phyloP scores from a whole-genome alignment of 2,329 filamentous ascomycete genomes.

The Neofusicoccum sp. region DNA sequence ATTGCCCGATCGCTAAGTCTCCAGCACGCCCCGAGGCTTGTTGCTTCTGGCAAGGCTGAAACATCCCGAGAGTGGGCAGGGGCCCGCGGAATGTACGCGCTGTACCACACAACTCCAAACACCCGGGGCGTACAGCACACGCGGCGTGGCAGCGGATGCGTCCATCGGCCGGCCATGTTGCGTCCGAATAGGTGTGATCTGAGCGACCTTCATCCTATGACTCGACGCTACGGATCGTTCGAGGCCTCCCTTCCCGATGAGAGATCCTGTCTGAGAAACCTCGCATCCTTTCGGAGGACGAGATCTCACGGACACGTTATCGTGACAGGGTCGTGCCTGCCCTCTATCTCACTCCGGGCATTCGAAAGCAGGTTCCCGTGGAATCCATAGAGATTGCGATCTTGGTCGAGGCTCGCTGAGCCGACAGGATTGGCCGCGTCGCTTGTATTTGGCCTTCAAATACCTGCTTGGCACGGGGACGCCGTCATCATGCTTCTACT shows the following conservation, averaged over 20 bases:
- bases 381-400: too few relatives aligned
- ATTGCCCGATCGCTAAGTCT: not conserved
- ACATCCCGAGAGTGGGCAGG: not conserved
- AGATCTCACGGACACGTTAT: not conserved
- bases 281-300: not conserved
- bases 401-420: too few relatives aligned
- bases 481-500: too few relatives aligned
- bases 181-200: not conserved
- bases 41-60: slow-evolving; percentile 12
- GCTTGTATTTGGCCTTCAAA: not conserved
- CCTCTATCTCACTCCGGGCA: not conserved
- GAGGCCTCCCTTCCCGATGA: too few relatives aligned
- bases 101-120: slow-evolving; percentile 11
- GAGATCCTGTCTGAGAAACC: not conserved
- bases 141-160: not conserved
- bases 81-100: slow-evolving; percentile 12
- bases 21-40: not conserved
- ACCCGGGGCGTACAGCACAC: not conserved
- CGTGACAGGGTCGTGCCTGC: not conserved
- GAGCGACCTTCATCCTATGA: not conserved
- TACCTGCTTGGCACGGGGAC: not conserved
- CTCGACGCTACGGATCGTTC: not conserved
- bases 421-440: too few relatives aligned
- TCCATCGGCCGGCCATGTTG: not conserved
- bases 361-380: too few relatives aligned